Base-by-base conservation (phyloP, 2,329 filamentous ascomycete species). In the Botrytis porri region DNA sequence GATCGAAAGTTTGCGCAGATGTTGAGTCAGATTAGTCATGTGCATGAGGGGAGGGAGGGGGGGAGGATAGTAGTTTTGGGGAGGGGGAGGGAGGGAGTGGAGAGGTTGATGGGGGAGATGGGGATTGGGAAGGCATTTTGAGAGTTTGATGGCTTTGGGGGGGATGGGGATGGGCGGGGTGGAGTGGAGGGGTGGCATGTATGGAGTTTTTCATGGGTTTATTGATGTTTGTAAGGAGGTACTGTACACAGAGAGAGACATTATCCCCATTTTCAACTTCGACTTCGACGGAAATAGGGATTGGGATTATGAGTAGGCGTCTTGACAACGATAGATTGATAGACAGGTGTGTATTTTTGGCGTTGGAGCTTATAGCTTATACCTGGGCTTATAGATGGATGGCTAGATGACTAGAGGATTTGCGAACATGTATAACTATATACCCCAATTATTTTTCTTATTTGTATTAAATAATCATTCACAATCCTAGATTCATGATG, bases 1-100 rank as follows among this genome's bases (percentile, higher is more conserved):
- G 76, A 79, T 57, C 61, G 70, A 18, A 65, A 73, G 3, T 79
- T 79, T 73, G 77, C 77, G 7, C 69, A 72, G 67, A 74, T 75
- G 71, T 32, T 79, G 35, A 25, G 65, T 22, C 76, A 74, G 63
- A 61, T 77, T 54, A 61, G 72, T 8, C 77, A 77, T 72, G 57
- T 77, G 48, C 75, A 77, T 71, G 76, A 76, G n/a, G 76, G 71
- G 14, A 73, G 70, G 20, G 76, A 78, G 32, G 76, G 74, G 37
- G 76, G 74, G 22, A 73, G 70, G 7, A 57, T 73, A 16, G 64
- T 76, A 18, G 72, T 77, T 72, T 67, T 72, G 62, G 74, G 63
- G 29, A 70, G 71, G 62, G 51, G 18, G 16, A 29, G 35, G 10
- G 35, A 43, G 45, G 51, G 35, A 66, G 65, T 29, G 48, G 70